Percentiles rank a stretch among this genome's conserved stretches.
Conservation (phyloP, 768 basidiomycete genomes). For the Trametes cinnabarina region DNA sequence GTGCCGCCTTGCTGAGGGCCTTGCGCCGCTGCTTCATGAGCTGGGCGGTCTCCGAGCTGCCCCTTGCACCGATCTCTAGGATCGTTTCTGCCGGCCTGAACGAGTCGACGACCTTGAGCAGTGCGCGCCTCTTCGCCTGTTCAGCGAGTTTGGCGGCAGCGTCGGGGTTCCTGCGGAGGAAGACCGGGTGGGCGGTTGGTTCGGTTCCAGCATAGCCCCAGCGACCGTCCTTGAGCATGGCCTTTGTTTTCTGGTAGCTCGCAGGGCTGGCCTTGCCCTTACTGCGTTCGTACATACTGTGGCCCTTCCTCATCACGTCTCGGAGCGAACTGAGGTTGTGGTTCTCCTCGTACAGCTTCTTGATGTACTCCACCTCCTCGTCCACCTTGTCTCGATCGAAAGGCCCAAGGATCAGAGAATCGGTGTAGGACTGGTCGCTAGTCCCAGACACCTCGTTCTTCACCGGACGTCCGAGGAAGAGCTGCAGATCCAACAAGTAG, state of each 20-base stretch:
- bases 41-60: conserved; percentile 53
- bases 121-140: conserved; percentile 57
- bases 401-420: conserved; percentile 74
- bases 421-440: conserved; percentile 64
- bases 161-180: conserved; percentile 38
- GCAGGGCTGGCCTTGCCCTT: conserved; percentile 85
- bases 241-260: conserved; percentile 87
- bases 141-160: conserved; percentile 36
- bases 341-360: conserved; percentile 60
- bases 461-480: conserved; percentile 84
- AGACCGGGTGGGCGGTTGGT: conserved; percentile 69
- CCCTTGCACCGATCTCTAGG: conserved; percentile 82
- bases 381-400: conserved; percentile 80
- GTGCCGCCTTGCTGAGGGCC: conserved; percentile 64
- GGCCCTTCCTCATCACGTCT: conserved; percentile 85
- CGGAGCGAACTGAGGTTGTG: conserved; percentile 64
- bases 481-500: conserved; percentile 87
- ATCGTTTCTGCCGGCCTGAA: conserved; percentile 90
- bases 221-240: conserved; percentile 65
- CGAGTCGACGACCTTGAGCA: conserved; percentile 73
- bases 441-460: conserved; percentile 46
- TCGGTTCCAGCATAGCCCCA: conserved; percentile 70
- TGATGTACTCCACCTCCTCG: conserved; percentile 79
- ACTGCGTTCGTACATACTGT: conserved; percentile 91
- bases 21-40: conserved; percentile 90